Percentiles rank a stretch among this genome's conserved stretches.
phyloP scores from a whole-genome alignment of 2,329 filamentous ascomycete species.

The Aspergillus chevalieri region DNA sequence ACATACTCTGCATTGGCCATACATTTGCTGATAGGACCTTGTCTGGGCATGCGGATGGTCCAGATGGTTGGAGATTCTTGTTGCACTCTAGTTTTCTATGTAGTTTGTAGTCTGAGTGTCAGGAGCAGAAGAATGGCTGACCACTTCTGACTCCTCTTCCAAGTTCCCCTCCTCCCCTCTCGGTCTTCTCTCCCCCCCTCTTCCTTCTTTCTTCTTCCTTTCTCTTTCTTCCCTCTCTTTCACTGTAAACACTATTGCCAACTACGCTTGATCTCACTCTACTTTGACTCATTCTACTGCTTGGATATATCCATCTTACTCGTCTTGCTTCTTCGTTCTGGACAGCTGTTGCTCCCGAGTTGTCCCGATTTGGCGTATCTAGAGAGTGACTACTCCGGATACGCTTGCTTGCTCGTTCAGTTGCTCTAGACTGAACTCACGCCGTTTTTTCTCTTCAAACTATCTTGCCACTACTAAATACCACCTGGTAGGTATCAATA shows the following conservation, averaged over 20 bases:
- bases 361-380: conserved; percentile 5
- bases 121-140: neutral
- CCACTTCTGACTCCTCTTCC: too few species aligned
- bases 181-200: conserved; percentile 12
- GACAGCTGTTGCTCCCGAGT: conserved; percentile 1
- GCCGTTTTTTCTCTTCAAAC: neutral
- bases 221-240: conserved; percentile 4
- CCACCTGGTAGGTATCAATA: neutral
- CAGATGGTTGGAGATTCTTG: neutral
- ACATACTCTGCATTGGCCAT: neutral
- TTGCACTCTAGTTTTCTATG: too few species aligned
- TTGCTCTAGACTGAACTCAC: neutral
- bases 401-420: conserved; percentile 1
- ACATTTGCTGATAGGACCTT: neutral
- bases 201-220: conserved; percentile 5
- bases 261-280: neutral
- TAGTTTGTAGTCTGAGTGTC: neutral
- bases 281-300: neutral
- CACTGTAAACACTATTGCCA: neutral
- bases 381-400: conserved; percentile 1
- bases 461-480: neutral
- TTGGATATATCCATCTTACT: neutral
- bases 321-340: neutral
- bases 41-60: neutral
- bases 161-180: conserved; percentile 9